Base-by-base conservation (phyloP, 345 rosid genomes). In the Populus simonii region DNA sequence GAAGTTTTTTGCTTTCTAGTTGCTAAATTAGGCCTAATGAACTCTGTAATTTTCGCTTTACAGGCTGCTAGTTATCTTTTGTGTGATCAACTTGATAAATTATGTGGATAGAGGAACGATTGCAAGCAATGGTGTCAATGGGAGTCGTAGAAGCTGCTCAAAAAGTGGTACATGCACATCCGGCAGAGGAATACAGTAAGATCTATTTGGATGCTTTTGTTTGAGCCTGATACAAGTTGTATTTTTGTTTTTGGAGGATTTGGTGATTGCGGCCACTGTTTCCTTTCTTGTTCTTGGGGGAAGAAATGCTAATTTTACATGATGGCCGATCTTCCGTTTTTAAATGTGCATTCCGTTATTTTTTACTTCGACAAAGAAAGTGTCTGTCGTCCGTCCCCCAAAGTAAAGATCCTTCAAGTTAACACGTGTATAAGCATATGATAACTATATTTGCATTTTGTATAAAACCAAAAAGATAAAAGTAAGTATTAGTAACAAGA, bases 101-200 rank as follows among this genome's bases (percentile, higher is more conserved):
- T 95, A 95, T 74, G 77, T 95, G 65, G 99, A 95, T 85, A 90
- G 99, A 77, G 99, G 99, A 81, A 85, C 96, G 39, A 95, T 95
- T 29, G 99, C 99, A 8, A 95, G 99, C 85, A 95, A 95, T 79
- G 99, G 99, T 80, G 91, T 95, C 72, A 95, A 95, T 79, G 99
- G 99, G 61, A 92, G 93, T 81, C 87, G 65, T 27, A 77, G 81
- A 75, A 80, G 86, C 27, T 95, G 98, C 88, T 77, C 93, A 29
- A 78, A 86, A 38, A 84, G 73, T 84, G 94, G 94, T 71, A 90
- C 86, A 47, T 95, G 99, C 86, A 87, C 89, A 66, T 49, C 91
- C 68, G 99, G 96, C 66, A 89, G 83, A 39, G 98, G 98, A 79
- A 93, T 95, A 77, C 99, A 95, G 99, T 95, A 93, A 89, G 98